Evolutionary conservation across 768 basidiomycete genomes (phyloP), one percentile per base, ranked within the genome.

Genomic region (Hericium rajendrae): DNA sequence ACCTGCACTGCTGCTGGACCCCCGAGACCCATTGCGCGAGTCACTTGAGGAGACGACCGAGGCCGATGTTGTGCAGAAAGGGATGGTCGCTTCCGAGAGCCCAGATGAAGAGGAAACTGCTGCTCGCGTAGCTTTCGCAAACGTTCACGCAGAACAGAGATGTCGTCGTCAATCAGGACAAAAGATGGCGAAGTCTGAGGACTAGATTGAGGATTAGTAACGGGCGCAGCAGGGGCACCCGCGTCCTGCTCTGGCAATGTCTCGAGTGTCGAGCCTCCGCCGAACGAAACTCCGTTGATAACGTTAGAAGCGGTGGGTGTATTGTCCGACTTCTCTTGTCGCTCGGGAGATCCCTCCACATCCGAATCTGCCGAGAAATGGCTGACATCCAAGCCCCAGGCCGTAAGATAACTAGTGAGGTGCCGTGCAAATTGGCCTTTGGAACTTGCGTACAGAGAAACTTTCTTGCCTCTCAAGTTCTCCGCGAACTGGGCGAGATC

Each of bases 351-450:
- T 8, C 65, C 68, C 53, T 88, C 83, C 2, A 69, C 69, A 20
- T 78, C 80, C 11, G 77, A 75, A 53, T 85, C 83, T 2, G 80
- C 74, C 8, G 85, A 83, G 48, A 85, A 76, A 71, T 94, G 92
- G 53, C 82, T 85, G 46, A 97, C 85, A 65, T 95, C 91, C 85
- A 97, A 81, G 12, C 94, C 94, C 95, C 95, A 98, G 5, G 88
- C 82, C 20, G 89, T 90, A 57, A 99, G 78, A 71, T 95, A 97
- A 63, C 88, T 88, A 24, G 94, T 94, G 38, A 99, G 75, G 69
- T 97, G 91, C 53, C 88, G 89, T 0, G 94, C 94, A 66, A 97
- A 99, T 2, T 85, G 82, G 41, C 91, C 90, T 61, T 80, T 83
- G n/a, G 91, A 80, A 65, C 83, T 86, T 6, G 95, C 91, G 66